These are phyloP conservation scores for Hemisphaericaspora xylanilytica DNA, from an alignment of 1,139 yeast genomes.

Conservation along the genomic window DNA sequence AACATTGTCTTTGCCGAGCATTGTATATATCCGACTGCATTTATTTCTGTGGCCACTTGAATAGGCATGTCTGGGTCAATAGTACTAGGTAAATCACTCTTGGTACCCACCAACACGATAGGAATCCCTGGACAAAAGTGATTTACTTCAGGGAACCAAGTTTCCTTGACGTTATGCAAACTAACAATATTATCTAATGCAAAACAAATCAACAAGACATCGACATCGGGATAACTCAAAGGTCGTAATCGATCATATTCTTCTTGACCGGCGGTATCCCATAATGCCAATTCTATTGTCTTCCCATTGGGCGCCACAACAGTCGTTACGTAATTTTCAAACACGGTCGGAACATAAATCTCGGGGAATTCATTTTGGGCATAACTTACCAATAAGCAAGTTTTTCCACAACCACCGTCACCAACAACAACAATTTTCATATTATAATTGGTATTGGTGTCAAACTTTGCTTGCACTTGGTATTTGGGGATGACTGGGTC, in stretches of 20 bases:
- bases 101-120: slow-evolving; percentile 73
- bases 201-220: slow-evolving; percentile 72
- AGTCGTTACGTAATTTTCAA: slow-evolving; percentile 77
- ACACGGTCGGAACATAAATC: slow-evolving; percentile 83
- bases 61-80: slow-evolving; percentile 52
- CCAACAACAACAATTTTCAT: slow-evolving; percentile 85
- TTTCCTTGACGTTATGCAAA: slow-evolving; percentile 69
- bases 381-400: slow-evolving; percentile 80
- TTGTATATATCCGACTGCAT: slow-evolving; percentile 75
- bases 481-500: slow-evolving; percentile 42
- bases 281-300: slow-evolving; percentile 64
- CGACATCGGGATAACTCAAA: slow-evolving; percentile 78
- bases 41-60: slow-evolving; percentile 59
- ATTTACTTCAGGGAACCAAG: slow-evolving; percentile 83
- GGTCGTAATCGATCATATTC: slow-evolving; percentile 86
- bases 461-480: slow-evolving; percentile 29
- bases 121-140: slow-evolving; percentile 85
- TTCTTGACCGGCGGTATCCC: slow-evolving; percentile 97
- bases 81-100: slow-evolving; percentile 55
- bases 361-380: slow-evolving; percentile 76
- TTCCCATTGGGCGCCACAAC: slow-evolving; percentile 55
- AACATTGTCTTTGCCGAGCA: slow-evolving; percentile 74
- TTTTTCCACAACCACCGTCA: slow-evolving; percentile 94
- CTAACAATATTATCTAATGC: slow-evolving; percentile 64
- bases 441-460: slow-evolving; percentile 37